Conservation (phyloP, 176 grass and related monocot species). For the Musa schizocarpa region DNA sequence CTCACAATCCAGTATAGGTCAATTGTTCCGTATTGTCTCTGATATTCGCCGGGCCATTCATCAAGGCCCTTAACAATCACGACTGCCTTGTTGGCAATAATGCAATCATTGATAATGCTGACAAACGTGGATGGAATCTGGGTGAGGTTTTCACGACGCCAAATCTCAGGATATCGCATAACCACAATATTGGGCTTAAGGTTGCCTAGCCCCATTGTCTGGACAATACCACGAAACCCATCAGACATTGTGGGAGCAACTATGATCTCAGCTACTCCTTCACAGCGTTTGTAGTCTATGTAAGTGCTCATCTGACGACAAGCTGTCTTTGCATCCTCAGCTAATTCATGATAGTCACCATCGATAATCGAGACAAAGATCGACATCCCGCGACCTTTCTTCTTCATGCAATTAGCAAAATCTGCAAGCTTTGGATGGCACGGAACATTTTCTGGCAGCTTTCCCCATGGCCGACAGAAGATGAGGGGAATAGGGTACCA, state of each 20-base stretch:
- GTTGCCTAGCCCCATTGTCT: conserved; percentile 97
- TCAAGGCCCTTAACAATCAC: conserved; percentile 96
- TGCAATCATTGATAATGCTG: conserved; percentile 94
- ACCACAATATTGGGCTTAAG: conserved; percentile 97
- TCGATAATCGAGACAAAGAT: conserved; percentile 92
- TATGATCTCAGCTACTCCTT: conserved; percentile 89
- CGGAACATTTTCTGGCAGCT: conserved; percentile 89
- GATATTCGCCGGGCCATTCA: conserved; percentile 96
- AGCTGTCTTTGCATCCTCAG: conserved; percentile 83
- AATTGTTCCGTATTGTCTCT: conserved; percentile 86
- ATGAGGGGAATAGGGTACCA: conserved; percentile 98
- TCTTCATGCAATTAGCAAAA: conserved; percentile 98
- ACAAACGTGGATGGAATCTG: conserved; percentile 94
- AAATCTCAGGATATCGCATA: conserved; percentile 95
- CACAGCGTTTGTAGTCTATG: conserved; percentile 91
- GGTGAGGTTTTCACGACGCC: conserved; percentile 82
- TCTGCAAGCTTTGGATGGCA: conserved; percentile 98
- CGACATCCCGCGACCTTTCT: conserved; percentile 96
- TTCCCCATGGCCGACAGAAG: conserved; percentile 99
- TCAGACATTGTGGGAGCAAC: conserved; percentile 91
- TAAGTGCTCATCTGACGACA: conserved; percentile 76
- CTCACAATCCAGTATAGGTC: conserved; percentile 97
- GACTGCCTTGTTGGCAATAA: conserved; percentile 96
- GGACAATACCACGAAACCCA: conserved; percentile 77
- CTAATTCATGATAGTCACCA: conserved; percentile 84